Percentiles rank a stretch among this genome's conserved stretches.
phyloP scores from a whole-genome alignment of 768 basidiomycete genomes.

The Fomitopsis serialis region DNA sequence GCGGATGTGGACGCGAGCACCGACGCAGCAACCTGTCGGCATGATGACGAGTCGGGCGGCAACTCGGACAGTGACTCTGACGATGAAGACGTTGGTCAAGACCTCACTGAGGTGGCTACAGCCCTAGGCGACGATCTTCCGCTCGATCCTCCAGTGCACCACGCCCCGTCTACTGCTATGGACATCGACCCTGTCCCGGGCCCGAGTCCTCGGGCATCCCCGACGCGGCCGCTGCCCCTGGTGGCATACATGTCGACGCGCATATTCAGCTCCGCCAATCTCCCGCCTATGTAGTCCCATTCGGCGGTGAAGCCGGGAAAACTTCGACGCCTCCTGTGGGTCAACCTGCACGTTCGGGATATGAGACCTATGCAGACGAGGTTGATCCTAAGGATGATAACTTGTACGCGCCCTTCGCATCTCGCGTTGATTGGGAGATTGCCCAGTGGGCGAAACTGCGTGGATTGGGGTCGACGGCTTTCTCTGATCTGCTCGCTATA shows the following conservation, averaged over 20 bases:
- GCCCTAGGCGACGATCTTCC: too few species aligned
- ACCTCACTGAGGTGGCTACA: too few species aligned
- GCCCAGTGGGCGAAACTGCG: slow-evolving; percentile 35
- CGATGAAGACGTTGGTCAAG: background rate
- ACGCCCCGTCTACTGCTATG: background rate
- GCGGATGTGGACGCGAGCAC: background rate
- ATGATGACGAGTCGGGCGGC: background rate
- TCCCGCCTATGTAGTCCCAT: background rate
- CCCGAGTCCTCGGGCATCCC: background rate
- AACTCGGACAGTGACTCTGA: background rate
- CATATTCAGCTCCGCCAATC: background rate
- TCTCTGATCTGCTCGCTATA: slow-evolving; percentile 34
- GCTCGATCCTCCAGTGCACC: too few species aligned
- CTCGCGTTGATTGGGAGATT: slow-evolving; percentile 34
- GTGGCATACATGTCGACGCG: background rate
- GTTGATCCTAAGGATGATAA: background rate
- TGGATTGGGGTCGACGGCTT: slow-evolving; percentile 30
- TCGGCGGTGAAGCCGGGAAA: background rate
- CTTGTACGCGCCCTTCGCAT: slow-evolving; percentile 27
- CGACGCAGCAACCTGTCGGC: background rate
- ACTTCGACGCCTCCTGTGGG: background rate
- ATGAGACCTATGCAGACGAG: background rate
- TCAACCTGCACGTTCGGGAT: background rate
- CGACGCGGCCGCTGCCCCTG: background rate
- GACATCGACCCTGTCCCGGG: background rate